Evolutionary conservation across 768 basidiomycete genomes (phyloP).

Genomic region (Ramaria sp.): DNA sequence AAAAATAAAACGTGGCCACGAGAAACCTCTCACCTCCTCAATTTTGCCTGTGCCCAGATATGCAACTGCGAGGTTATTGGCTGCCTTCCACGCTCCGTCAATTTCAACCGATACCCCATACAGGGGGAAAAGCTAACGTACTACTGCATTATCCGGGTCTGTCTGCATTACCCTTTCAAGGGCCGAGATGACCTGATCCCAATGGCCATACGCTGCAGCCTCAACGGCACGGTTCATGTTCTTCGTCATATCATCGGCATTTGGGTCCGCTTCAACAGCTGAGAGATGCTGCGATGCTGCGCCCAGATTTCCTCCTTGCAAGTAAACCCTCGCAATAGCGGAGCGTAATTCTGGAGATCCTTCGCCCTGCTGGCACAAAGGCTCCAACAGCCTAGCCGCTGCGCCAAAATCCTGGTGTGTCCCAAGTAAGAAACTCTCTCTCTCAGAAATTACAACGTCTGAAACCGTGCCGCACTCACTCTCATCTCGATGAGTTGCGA

Average conservation of each 20-base stretch:
- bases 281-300: conserved; percentile 51
- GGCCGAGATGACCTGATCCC: conserved; percentile 38
- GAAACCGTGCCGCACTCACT: conserved; percentile 35
- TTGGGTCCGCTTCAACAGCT: conserved; percentile 32
- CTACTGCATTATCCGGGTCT: conserved; percentile 53
- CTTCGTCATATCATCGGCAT: conserved; percentile 32
- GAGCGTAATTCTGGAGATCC: conserved; percentile 50
- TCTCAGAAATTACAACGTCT: too few species aligned
- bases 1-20: too few species aligned
- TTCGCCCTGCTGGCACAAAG: conserved; percentile 35
- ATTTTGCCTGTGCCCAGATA: conserved; percentile 60
- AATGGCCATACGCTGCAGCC: conserved; percentile 61
- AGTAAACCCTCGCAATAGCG: conserved; percentile 60
- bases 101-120: background rate
- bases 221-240: conserved; percentile 58
- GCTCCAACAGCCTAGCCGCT: conserved; percentile 55
- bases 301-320: conserved; percentile 58
- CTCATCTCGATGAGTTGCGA: conserved; percentile 82
- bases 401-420: conserved; percentile 67
- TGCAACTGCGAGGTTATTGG: conserved; percentile 69
- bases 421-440: too few species aligned
- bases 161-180: conserved; percentile 34
- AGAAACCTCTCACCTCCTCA: conserved; percentile 51
- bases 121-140: conserved; percentile 19
- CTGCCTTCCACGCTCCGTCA: conserved; percentile 33